A percentile compares a stretch with the other conserved stretches of the same genome.
Evolutionary conservation across 305 asterid genomes (phyloP).

Genomic region (Fraxinus sp.): DNA sequence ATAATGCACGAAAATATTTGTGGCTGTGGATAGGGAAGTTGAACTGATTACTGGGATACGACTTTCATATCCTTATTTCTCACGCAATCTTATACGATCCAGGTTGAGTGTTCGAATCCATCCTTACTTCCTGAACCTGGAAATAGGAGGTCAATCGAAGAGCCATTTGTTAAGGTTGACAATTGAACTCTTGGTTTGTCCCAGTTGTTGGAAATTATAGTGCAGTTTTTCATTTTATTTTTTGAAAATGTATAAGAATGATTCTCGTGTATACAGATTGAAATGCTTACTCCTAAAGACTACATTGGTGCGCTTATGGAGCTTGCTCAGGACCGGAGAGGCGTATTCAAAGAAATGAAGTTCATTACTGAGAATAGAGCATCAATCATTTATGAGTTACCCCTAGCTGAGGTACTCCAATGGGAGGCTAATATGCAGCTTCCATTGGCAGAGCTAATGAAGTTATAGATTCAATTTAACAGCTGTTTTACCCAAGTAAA

Average conservation of each 20-base stretch:
- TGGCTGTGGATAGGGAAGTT: not conserved
- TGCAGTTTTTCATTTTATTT: not conserved
- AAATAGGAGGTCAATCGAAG: slow-evolving; percentile 82
- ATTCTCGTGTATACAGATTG: slow-evolving; percentile 57
- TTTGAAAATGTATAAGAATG: slow-evolving; percentile 22
- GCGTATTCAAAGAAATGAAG: slow-evolving; percentile 90
- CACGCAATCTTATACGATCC: slow-evolving; percentile 24
- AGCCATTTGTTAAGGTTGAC: slow-evolving; percentile 90
- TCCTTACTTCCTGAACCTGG: slow-evolving; percentile 97
- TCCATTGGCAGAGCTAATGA: not conserved
- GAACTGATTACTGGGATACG: not conserved
- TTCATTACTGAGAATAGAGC: slow-evolving; percentile 84
- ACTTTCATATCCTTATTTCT: not conserved
- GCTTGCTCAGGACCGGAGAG: slow-evolving; percentile 98
- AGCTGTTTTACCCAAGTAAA: slow-evolving; percentile 19
- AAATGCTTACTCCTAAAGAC: slow-evolving; percentile 93
- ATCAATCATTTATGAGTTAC: slow-evolving; percentile 73
- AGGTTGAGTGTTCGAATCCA: slow-evolving; percentile 98
- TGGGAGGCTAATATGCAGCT: slow-evolving; percentile 28
- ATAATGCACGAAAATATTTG: not conserved
- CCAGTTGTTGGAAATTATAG: slow-evolving; percentile 8
- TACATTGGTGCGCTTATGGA: slow-evolving; percentile 95
- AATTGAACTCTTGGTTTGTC: slow-evolving; percentile 2
- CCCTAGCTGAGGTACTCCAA: slow-evolving; percentile 85
- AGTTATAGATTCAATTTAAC: slow-evolving; percentile 15